Percentiles rank a stretch among this genome's conserved stretches.
phyloP scores from a whole-genome alignment of 495 filamentous ascomycete species.

The Penicillium odoratum region DNA sequence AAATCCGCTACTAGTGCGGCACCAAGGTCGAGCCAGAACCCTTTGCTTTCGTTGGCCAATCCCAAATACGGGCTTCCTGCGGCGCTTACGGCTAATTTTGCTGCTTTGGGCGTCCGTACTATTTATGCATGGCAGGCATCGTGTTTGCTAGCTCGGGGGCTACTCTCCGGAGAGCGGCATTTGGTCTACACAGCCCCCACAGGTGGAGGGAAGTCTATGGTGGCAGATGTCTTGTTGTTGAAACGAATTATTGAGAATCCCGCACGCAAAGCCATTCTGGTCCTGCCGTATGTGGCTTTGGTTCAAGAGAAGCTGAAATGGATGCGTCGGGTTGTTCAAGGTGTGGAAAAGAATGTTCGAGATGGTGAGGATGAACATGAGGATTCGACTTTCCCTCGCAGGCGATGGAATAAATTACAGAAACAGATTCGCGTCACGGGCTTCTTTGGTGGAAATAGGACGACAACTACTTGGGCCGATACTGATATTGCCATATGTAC shows the following conservation, averaged over 20 bases:
- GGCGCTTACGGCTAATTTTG: slow-evolving; percentile 64
- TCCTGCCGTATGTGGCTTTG: slow-evolving; percentile 80
- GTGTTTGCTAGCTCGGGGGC: slow-evolving; percentile 67
- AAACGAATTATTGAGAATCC: slow-evolving; percentile 67
- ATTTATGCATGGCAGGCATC: slow-evolving; percentile 87
- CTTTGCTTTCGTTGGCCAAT: slow-evolving; percentile 62
- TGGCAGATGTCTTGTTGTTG: slow-evolving; percentile 74
- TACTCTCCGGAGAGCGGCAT: slow-evolving; percentile 65
- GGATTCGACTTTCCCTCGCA: slow-evolving; percentile 20
- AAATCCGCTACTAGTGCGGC: slow-evolving; percentile 20
- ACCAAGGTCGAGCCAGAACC: slow-evolving; percentile 55
- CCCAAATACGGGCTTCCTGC: slow-evolving; percentile 63
- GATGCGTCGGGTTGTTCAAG: slow-evolving; percentile 67
- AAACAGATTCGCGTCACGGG: slow-evolving; percentile 63
- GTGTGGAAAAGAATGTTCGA: slow-evolving; percentile 51
- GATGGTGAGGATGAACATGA: slow-evolving; percentile 26
- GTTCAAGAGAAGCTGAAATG: slow-evolving; percentile 83
- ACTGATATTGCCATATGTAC: slow-evolving; percentile 81
- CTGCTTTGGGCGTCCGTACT: slow-evolving; percentile 58
- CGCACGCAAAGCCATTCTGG: slow-evolving; percentile 68
- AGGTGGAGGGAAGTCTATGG: slow-evolving; percentile 78
- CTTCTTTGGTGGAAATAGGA: slow-evolving; percentile 72
- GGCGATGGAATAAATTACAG: slow-evolving; percentile 35
- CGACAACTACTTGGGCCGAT: slow-evolving; percentile 66
- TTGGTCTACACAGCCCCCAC: slow-evolving; percentile 85